Conservation (phyloP, 257 asterid genomes). For the Solanum sparsipilum region DNA sequence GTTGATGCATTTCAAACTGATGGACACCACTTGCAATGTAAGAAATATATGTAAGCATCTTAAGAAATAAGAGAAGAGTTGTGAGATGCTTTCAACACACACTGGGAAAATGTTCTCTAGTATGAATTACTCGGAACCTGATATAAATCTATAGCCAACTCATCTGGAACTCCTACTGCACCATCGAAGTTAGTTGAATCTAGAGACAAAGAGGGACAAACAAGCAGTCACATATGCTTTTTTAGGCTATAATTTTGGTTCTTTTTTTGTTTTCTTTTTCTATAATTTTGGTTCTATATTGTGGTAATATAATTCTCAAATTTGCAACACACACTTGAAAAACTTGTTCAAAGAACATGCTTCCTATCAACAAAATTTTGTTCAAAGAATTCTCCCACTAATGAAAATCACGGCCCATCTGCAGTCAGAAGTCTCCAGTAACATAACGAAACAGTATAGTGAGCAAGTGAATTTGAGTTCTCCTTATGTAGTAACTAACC, state of each 20-base stretch:
- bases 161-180: not conserved
- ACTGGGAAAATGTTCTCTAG: not conserved
- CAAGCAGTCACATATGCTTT: not conserved
- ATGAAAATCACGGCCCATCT: not conserved
- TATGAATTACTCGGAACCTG: not conserved
- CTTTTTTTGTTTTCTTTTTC: not conserved
- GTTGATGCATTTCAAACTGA: not conserved
- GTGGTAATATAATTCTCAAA: not conserved
- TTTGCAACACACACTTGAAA: not conserved
- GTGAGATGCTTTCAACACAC: not conserved
- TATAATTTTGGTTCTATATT: not conserved
- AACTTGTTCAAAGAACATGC: not conserved
- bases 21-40: not conserved
- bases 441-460: not conserved
- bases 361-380: not conserved
- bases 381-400: not conserved
- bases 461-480: not conserved
- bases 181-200: not conserved
- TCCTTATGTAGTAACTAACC: constrained; percentile 24
- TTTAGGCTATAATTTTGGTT: not conserved
- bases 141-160: not conserved
- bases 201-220: not conserved
- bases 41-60: not conserved
- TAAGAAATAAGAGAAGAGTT: not conserved
- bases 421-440: not conserved